Conservation (phyloP, 768 basidiomycete genomes). For the Termitomyces sp. region DNA sequence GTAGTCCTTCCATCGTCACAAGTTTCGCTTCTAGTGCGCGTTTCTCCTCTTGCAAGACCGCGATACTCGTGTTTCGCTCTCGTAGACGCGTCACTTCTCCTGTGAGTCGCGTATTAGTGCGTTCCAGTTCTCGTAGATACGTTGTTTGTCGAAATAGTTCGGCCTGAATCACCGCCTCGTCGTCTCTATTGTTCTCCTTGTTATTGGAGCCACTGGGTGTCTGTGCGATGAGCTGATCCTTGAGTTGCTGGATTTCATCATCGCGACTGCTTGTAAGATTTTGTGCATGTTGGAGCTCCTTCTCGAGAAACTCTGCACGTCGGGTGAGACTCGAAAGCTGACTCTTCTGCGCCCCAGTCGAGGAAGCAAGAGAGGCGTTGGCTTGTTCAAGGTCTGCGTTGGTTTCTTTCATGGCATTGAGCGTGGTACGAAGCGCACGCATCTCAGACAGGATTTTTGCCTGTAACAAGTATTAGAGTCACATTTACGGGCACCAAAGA, state of each 20-base stretch:
- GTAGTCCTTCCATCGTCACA: slow-evolving; percentile 43
- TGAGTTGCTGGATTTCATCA: not conserved
- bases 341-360: slow-evolving; percentile 44
- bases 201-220: slow-evolving; percentile 4
- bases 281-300: slow-evolving; percentile 43
- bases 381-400: slow-evolving; percentile 58
- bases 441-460: slow-evolving; percentile 46
- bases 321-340: slow-evolving; percentile 44
- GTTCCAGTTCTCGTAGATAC: slow-evolving; percentile 57
- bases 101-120: slow-evolving; percentile 48
- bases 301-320: slow-evolving; percentile 41
- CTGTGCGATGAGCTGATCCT: not conserved
- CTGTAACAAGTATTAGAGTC: slow-evolving; percentile 23
- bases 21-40: slow-evolving; percentile 53
- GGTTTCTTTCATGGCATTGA: slow-evolving; percentile 50
- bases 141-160: slow-evolving; percentile 64
- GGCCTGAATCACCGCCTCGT: slow-evolving; percentile 59
- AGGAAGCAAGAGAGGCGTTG: slow-evolving; percentile 44
- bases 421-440: slow-evolving; percentile 42
- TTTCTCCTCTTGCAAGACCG: slow-evolving; percentile 74
- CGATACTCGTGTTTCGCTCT: slow-evolving; percentile 54
- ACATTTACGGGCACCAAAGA: not conserved
- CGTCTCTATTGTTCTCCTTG: slow-evolving; percentile 37
- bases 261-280: slow-evolving; percentile 39
- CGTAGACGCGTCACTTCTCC: slow-evolving; percentile 50